Conservation (phyloP, 495 filamentous ascomycete species). For the Saxispiralis lemnorum region DNA sequence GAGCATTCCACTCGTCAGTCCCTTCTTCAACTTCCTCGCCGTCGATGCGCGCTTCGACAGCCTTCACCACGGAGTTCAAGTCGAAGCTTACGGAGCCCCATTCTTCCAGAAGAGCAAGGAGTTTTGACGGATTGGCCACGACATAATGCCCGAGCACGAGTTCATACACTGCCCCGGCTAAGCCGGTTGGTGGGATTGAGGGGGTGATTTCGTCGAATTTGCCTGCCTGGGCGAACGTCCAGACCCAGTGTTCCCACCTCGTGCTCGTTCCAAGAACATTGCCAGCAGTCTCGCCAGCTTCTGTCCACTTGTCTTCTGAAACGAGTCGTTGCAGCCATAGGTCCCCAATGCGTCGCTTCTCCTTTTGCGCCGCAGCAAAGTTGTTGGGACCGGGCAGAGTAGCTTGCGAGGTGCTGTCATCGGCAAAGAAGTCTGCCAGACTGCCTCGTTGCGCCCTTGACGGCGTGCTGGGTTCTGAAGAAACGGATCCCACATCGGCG, state of each 20-base stretch:
- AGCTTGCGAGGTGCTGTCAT: conserved; percentile 47
- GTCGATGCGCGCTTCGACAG: conserved; percentile 57
- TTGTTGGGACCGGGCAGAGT: conserved; percentile 24
- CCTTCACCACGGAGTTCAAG: conserved; percentile 44
- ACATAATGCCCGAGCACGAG: conserved; percentile 75
- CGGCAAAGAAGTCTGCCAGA: conserved; percentile 60
- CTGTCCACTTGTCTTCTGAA: conserved; percentile 49
- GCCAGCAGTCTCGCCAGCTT: conserved; percentile 59
- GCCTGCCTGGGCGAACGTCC: conserved; percentile 65
- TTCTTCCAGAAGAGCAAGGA: conserved; percentile 59
- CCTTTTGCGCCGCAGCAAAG: conserved; percentile 56
- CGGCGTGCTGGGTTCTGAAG: conserved; percentile 45
- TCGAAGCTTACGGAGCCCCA: conserved; percentile 68
- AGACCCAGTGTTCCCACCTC: conserved; percentile 89
- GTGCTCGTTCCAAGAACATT: conserved; percentile 61
- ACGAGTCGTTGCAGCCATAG: conserved; percentile 79
- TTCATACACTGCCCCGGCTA: conserved; percentile 76
- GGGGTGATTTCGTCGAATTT: conserved; percentile 78
- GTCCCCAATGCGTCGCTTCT: conserved; percentile 83
- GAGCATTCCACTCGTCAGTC: conserved; percentile 64
- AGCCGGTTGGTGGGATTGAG: conserved; percentile 56
- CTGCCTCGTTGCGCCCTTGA: conserved; percentile 47
- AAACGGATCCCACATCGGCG: conserved; percentile 25
- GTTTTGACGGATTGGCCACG: conserved; percentile 42
- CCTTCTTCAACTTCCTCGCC: conserved; percentile 43